Conservation (phyloP, 306 rosid species). For the Cucumis melo region DNA sequence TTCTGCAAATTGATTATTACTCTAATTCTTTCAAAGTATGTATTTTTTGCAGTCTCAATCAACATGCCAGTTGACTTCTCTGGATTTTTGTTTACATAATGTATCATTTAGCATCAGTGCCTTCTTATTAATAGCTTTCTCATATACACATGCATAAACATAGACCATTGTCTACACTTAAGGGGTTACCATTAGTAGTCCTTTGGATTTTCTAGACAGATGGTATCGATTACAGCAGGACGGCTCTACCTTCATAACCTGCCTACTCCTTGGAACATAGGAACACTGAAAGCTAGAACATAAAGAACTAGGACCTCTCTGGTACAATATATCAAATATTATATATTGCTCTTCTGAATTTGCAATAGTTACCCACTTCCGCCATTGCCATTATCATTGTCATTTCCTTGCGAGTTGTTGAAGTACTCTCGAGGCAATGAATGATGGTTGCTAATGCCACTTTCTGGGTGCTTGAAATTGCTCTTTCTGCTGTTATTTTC, state of each 20-base stretch:
- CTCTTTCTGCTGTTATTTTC: constrained; percentile 15
- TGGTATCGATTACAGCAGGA: not conserved
- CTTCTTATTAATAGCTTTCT: not conserved
- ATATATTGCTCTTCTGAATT: not conserved
- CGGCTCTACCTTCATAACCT: not conserved
- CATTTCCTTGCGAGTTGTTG: constrained; percentile 24
- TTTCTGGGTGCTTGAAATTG: constrained; percentile 11
- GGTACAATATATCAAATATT: not conserved
- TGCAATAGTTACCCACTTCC: constrained; percentile 9
- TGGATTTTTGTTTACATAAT: not conserved
- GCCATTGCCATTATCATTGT: constrained; percentile 6
- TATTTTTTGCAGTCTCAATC: not conserved
- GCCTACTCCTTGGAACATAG: constrained; percentile 4
- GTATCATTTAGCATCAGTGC: not conserved
- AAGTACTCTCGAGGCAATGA: constrained; percentile 25
- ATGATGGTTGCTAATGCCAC: constrained; percentile 25
- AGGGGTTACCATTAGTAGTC: not conserved
- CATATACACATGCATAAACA: not conserved
- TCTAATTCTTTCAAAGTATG: not conserved
- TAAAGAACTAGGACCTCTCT: not conserved
- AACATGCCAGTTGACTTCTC: not conserved
- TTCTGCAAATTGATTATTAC: not conserved
- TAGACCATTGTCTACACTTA: not conserved
- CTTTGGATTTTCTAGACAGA: not conserved
- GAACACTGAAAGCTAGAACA: not conserved